Conservation (phyloP, 2,329 filamentous ascomycete species). For the Trichoderma atroviride region DNA sequence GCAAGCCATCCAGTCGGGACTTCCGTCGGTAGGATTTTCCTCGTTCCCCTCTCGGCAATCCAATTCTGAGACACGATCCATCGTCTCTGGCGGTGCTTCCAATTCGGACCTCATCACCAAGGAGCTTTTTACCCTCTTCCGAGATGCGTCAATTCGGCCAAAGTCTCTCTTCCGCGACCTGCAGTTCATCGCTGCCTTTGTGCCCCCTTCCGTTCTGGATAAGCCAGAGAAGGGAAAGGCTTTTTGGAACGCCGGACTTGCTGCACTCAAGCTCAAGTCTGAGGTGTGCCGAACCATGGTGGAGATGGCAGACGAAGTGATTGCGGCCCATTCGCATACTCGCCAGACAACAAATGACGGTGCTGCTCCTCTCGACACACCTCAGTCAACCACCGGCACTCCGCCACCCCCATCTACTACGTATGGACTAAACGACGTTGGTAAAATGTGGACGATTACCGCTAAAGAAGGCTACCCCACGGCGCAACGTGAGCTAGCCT, state of each 20-base stretch:
- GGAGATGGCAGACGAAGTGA: slow-evolving; percentile 59
- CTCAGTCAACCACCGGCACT: slow-evolving; percentile 44
- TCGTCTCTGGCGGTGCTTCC: slow-evolving; percentile 52
- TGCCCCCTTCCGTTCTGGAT: slow-evolving; percentile 62
- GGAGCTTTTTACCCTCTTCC: slow-evolving; percentile 68
- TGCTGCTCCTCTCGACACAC: slow-evolving; percentile 34
- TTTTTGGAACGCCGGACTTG: slow-evolving; percentile 87
- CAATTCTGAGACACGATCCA: slow-evolving; percentile 51
- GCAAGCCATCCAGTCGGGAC: slow-evolving; percentile 46
- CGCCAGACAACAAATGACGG: slow-evolving; percentile 51
- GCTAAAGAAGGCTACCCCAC: slow-evolving; percentile 84
- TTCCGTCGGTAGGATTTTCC: slow-evolving; percentile 34
- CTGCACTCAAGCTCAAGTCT: slow-evolving; percentile 84
- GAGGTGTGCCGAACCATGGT: slow-evolving; percentile 82
- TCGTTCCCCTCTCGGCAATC: slow-evolving; percentile 46
- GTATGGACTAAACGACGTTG: slow-evolving; percentile 78
- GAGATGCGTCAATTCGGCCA: slow-evolving; percentile 69
- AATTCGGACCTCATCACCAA: slow-evolving; percentile 67
- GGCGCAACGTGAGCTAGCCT: slow-evolving; percentile 88
- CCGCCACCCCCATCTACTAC: slow-evolving; percentile 58
- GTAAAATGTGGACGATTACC: slow-evolving; percentile 87
- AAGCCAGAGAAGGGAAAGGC: slow-evolving; percentile 70
- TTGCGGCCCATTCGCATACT: slow-evolving; percentile 65
- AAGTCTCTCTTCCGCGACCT: slow-evolving; percentile 80
- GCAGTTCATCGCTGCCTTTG: slow-evolving; percentile 72